Evolutionary conservation across 129 eudicot species (phyloP).

Genomic region (Centella asiatica): DNA sequence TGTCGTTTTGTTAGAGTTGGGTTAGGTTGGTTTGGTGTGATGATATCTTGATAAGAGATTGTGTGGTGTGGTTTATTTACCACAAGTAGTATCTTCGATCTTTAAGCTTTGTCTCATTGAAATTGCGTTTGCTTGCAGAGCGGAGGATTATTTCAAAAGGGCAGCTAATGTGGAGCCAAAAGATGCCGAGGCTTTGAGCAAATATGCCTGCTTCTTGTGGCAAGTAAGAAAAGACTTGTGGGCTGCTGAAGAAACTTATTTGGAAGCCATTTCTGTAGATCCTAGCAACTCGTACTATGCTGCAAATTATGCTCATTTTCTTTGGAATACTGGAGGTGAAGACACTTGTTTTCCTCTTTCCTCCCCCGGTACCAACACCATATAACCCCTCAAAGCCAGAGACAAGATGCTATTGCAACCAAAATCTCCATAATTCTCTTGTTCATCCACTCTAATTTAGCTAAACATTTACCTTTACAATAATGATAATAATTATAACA

Average conservation of each 20-base stretch:
- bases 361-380: constrained; percentile 30
- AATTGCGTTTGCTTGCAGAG: constrained; percentile 38
- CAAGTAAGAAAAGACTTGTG: constrained; percentile 66
- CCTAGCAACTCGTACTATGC: constrained; percentile 70
- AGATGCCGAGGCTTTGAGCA: constrained; percentile 74
- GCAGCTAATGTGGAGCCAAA: constrained; percentile 76
- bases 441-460: constrained; percentile 2
- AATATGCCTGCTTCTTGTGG: constrained; percentile 89
- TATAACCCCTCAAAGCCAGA: constrained; percentile 10
- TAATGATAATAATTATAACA: constrained; percentile 8
- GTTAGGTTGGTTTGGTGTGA: background rate
- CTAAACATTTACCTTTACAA: background rate
- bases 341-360: constrained; percentile 85
- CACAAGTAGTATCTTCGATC: constrained; percentile 6
- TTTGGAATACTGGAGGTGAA: constrained; percentile 83
- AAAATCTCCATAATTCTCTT: background rate
- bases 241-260: constrained; percentile 84
- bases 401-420: background rate
- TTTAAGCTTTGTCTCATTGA: background rate
- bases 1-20: constrained; percentile 12
- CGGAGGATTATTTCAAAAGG: constrained; percentile 81
- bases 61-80: constrained; percentile 18
- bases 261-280: constrained; percentile 71
- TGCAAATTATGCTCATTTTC: constrained; percentile 73
- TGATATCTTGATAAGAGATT: constrained; percentile 18